A percentile compares a stretch with the other conserved stretches of the same genome.
Evolutionary conservation across 2,329 filamentous ascomycete species (phyloP).

Genomic region (Hypoxylon sp.): DNA sequence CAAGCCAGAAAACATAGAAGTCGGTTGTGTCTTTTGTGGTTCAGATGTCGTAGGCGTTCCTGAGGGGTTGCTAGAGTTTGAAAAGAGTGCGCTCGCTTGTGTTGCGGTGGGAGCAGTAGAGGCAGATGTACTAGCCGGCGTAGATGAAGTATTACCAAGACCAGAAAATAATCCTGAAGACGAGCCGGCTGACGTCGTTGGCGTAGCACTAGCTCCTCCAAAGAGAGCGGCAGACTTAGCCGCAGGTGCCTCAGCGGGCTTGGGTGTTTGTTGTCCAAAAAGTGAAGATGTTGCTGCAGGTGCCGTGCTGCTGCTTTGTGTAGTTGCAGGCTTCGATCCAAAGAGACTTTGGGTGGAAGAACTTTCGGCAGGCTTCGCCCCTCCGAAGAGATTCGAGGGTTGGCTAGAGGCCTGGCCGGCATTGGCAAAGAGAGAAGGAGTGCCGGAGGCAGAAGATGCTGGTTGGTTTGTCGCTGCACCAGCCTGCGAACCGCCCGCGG

Average conservation of each 20-base stretch:
- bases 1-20: slow-evolving; percentile 50
- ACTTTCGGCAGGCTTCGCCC: slow-evolving; percentile 49
- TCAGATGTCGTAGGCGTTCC: slow-evolving; percentile 49
- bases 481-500: slow-evolving; percentile 37
- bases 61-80: slow-evolving; percentile 43
- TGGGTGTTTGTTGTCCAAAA: slow-evolving; percentile 45
- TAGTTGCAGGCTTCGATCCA: slow-evolving; percentile 45
- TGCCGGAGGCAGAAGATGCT: slow-evolving; percentile 45
- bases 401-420: slow-evolving; percentile 42
- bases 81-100: slow-evolving; percentile 45
- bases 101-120: slow-evolving; percentile 43
- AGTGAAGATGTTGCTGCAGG: slow-evolving; percentile 36
- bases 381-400: slow-evolving; percentile 43
- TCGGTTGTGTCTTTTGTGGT: slow-evolving; percentile 49
- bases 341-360: slow-evolving; percentile 46
- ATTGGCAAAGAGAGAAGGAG: slow-evolving; percentile 45
- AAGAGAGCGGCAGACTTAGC: slow-evolving; percentile 48
- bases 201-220: slow-evolving; percentile 37
- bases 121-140: slow-evolving; percentile 37
- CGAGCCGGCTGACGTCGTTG: slow-evolving; percentile 43
- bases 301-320: slow-evolving; percentile 33
- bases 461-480: slow-evolving; percentile 53
- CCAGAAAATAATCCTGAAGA: slow-evolving; percentile 45
- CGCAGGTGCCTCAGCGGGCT: slow-evolving; percentile 48
- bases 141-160: slow-evolving; percentile 35